These are phyloP conservation scores for Salix caprea DNA, from an alignment of 345 rosid species.

Conservation along the genomic window DNA sequence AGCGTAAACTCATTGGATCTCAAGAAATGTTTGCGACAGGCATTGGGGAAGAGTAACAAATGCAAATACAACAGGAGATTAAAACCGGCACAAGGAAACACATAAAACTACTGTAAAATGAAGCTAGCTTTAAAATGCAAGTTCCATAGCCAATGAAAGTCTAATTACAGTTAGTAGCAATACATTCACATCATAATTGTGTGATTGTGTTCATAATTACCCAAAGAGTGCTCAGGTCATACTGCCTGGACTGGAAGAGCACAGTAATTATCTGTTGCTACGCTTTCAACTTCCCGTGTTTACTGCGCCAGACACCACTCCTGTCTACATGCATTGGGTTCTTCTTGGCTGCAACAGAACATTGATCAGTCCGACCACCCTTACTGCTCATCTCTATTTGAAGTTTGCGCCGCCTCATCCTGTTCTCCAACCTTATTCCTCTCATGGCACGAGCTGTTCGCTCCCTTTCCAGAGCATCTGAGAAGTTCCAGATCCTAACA, in stretches of 20 bases:
- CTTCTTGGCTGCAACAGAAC: constrained; percentile 81
- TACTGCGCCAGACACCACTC: constrained; percentile 52
- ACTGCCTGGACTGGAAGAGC: background rate
- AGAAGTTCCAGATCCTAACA: constrained; percentile 85
- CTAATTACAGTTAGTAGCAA: background rate
- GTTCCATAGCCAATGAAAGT: background rate
- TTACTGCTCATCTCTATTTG: constrained; percentile 66
- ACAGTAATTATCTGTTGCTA: constrained; percentile 23
- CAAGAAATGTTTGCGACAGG: too few relatives aligned
- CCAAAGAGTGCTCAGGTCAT: background rate
- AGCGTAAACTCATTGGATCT: too few relatives aligned
- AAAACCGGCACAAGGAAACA: background rate
- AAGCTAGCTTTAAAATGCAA: background rate
- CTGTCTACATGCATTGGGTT: constrained; percentile 50
- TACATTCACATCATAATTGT: background rate
- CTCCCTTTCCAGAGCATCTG: constrained; percentile 74
- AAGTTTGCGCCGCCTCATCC: constrained; percentile 70
- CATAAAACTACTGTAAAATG: background rate
- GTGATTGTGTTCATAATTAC: background rate
- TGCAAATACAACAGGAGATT: background rate
- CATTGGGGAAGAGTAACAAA: background rate
- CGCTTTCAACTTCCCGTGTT: constrained; percentile 66
- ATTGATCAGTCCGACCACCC: constrained; percentile 47
- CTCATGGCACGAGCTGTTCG: constrained; percentile 51
- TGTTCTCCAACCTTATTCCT: constrained; percentile 68